Evolutionary conservation across 2,329 filamentous ascomycete genomes (phyloP).

Genomic region (Pseudogymnoascus sp.): DNA sequence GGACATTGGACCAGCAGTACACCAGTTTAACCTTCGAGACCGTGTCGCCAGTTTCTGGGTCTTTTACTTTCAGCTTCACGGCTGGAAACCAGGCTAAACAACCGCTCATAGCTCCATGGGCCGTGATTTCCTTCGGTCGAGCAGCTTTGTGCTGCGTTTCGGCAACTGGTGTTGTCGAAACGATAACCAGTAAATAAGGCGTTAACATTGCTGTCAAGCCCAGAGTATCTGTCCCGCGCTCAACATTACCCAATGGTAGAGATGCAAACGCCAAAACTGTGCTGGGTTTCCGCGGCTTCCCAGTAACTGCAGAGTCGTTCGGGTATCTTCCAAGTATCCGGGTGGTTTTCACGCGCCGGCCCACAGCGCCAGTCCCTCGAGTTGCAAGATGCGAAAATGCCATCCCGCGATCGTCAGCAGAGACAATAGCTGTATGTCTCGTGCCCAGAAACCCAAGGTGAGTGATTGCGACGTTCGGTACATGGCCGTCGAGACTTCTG

Average conservation of each 20-base stretch:
- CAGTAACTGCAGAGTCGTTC: slow-evolving; percentile 48
- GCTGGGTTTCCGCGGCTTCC: slow-evolving; percentile 76
- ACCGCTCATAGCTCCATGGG: slow-evolving; percentile 86
- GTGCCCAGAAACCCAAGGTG: slow-evolving; percentile 95
- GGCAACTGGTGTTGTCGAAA: slow-evolving; percentile 91
- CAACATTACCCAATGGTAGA: slow-evolving; percentile 86
- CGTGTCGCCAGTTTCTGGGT: slow-evolving; percentile 56
- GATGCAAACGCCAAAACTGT: slow-evolving; percentile 89
- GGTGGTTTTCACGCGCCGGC: slow-evolving; percentile 78
- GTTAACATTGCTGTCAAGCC: slow-evolving; percentile 93
- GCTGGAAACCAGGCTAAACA: slow-evolving; percentile 96
- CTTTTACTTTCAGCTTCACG: slow-evolving; percentile 76
- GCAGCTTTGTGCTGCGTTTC: slow-evolving; percentile 94
- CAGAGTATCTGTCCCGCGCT: slow-evolving; percentile 77
- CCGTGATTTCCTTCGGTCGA: slow-evolving; percentile 80
- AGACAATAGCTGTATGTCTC: slow-evolving; percentile 87
- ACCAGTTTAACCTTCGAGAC: slow-evolving; percentile 79
- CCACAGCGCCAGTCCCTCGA: slow-evolving; percentile 78
- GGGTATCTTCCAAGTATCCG: slow-evolving; percentile 90
- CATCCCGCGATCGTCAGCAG: slow-evolving; percentile 92
- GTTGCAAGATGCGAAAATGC: slow-evolving; percentile 95
- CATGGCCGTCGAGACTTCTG: slow-evolving; percentile 71
- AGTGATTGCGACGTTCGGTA: slow-evolving; percentile 67
- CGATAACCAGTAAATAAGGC: slow-evolving; percentile 89
- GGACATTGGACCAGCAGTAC: slow-evolving; percentile 98